Conservation (phyloP, 192 early-diverging fungal genomes). For the Coemansia aciculifera region DNA sequence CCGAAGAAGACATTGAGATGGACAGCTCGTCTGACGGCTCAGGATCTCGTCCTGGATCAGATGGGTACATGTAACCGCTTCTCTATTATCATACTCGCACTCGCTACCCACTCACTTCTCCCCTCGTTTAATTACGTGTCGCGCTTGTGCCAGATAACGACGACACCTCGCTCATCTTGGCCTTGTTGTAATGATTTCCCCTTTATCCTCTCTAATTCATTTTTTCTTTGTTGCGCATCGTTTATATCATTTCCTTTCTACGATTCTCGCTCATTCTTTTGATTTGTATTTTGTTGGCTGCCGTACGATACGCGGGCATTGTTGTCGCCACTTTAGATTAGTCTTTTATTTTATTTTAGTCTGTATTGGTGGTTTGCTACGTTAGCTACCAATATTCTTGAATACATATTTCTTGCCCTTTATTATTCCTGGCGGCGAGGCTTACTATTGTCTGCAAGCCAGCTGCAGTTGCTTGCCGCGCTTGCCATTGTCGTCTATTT, state of each 20-base stretch:
- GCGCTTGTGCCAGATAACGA: neutral
- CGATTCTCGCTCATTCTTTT: neutral
- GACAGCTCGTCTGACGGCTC: slow-evolving; percentile 33
- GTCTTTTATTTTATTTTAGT: neutral
- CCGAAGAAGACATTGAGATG: slow-evolving; percentile 51
- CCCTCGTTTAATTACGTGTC: neutral
- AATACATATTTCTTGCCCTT: neutral
- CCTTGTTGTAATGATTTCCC: slow-evolving; percentile 7
- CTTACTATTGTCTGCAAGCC: neutral
- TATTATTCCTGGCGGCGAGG: neutral
- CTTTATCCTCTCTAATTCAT: neutral
- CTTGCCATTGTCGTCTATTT: neutral
- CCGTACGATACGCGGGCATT: neutral
- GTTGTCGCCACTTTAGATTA: slow-evolving; percentile 2
- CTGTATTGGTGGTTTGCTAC: neutral
- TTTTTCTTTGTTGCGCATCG: neutral
- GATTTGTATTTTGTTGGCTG: neutral
- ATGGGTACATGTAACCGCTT: neutral
- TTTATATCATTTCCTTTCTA: neutral
- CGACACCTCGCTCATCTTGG: neutral
- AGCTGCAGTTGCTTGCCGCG: neutral
- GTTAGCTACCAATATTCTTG: neutral
- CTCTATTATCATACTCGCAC: neutral
- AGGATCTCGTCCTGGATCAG: neutral
- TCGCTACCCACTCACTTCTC: neutral